Percentiles rank a stretch among this genome's conserved stretches.
Conservation (phyloP, 129 eudicot species). For the Logfia minima region DNA sequence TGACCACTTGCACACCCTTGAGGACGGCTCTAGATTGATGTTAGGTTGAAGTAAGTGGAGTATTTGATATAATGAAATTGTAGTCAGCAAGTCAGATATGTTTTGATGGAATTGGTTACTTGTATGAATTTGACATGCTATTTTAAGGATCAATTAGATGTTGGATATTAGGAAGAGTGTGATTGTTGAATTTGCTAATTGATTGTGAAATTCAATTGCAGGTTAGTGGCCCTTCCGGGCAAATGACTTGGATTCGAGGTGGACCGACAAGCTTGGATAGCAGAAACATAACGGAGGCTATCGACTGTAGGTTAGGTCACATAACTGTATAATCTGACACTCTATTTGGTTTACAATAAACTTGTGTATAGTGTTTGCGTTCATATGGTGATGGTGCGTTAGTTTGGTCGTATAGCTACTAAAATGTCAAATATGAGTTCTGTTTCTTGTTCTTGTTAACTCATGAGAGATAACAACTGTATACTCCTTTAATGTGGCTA, state of each 20-base stretch:
- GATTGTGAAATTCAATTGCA: conserved; percentile 14
- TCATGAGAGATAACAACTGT: not conserved
- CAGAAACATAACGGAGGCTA: conserved; percentile 70
- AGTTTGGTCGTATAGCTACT: conserved; percentile 5
- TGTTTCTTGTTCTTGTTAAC: not conserved
- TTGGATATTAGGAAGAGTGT: not conserved
- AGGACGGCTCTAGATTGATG: not conserved
- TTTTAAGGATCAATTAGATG: conserved; percentile 1
- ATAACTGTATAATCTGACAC: not conserved
- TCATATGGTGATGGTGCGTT: not conserved
- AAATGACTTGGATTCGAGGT: conserved; percentile 93
- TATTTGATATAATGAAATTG: not conserved
- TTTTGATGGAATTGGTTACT: conserved; percentile 4
- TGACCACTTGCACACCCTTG: too few relatives aligned
- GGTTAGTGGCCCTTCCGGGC: conserved; percentile 97
- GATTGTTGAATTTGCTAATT: not conserved
- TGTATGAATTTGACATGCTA: not conserved
- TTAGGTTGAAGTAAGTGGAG: not conserved
- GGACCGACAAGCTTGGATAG: conserved; percentile 85
- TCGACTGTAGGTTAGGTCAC: conserved; percentile 63
- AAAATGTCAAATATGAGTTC: not conserved
- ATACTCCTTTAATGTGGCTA: too few relatives aligned
- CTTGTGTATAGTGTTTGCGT: conserved; percentile 10
- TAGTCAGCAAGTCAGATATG: too few relatives aligned
- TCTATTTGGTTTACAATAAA: not conserved